Conservation (phyloP, 2,329 filamentous ascomycete genomes). For the Sarocladiaceae sp. region DNA sequence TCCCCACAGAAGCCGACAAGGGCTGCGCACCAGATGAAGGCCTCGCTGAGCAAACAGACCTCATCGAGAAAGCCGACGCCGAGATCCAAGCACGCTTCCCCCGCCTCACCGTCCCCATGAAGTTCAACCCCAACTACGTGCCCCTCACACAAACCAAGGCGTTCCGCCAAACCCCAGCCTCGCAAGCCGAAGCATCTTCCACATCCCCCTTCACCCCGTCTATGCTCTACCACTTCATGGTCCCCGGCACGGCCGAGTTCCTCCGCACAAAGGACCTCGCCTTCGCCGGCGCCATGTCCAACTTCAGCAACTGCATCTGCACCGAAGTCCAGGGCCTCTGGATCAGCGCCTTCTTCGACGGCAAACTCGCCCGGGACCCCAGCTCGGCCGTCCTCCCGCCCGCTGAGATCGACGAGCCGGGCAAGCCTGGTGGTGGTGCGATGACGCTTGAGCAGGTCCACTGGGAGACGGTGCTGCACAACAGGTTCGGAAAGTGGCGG, state of each 20-base stretch:
- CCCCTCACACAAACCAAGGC: slow-evolving; percentile 33
- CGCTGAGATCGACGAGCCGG: background rate
- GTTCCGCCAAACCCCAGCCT: background rate
- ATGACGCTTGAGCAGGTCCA: slow-evolving; percentile 36
- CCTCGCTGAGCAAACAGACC: slow-evolving; percentile 27
- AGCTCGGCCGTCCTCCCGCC: slow-evolving; percentile 9
- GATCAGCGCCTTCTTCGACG: slow-evolving; percentile 56
- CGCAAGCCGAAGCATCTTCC: slow-evolving; percentile 14
- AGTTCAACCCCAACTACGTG: slow-evolving; percentile 36
- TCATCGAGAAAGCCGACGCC: slow-evolving; percentile 39
- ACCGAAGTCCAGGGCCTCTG: slow-evolving; percentile 50
- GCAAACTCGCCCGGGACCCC: slow-evolving; percentile 18
- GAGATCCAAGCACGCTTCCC: slow-evolving; percentile 50
- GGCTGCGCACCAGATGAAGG: slow-evolving; percentile 15
- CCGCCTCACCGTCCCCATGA: slow-evolving; percentile 33
- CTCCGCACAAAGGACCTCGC: slow-evolving; percentile 31
- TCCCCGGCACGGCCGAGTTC: slow-evolving; percentile 32
- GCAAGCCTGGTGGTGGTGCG: background rate
- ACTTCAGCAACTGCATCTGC: slow-evolving; percentile 34
- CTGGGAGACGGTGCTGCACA: slow-evolving; percentile 56
- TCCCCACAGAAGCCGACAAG: slow-evolving; percentile 15
- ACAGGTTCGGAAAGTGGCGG: slow-evolving; percentile 63
- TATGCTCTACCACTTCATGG: slow-evolving; percentile 40
- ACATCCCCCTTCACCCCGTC: slow-evolving; percentile 22
- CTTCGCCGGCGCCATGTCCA: slow-evolving; percentile 38